Base-by-base conservation (phyloP, 108 stramenopile genomes). In the Seminavis robusta region DNA sequence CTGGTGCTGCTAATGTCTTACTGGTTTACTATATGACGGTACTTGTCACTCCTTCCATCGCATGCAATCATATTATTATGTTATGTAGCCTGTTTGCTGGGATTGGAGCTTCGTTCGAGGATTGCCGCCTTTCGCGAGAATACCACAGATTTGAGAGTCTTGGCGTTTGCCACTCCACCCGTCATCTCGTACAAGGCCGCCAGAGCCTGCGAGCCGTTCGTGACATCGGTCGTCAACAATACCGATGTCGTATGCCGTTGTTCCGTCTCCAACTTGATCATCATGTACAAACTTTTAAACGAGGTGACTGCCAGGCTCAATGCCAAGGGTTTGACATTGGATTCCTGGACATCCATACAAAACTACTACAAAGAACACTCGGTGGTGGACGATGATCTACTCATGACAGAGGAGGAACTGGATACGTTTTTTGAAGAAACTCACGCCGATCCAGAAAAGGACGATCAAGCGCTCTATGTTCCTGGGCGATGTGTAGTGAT, bases 101-200 rank as follows among this genome's bases (percentile, higher is more conserved):
- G 67, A 8, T 38, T 71, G 45, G 46, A 59, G 11, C 31, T 71
- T 10, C 20, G 47, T n/a, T 33, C 56, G 7, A 38, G 43, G 0
- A 27, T 77, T 24, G 42, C 50, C 30, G 20, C 44, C 4, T 53
- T 79, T 9, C 40, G 19, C 11, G 24, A 23, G 11, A 20, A 27
- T 26, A 11, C 52, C 34, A 39, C 33, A 4, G 4, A 34, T n/a
- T 26, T 79, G 33, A 41, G 44, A 26, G 78, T 79, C 10, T 65
- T 56, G 52, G 78, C 78, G 39, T 79, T 75, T 63, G 78, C 73
- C 24, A 47, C 70, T 1, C 78, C 78, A 23, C 73, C 78, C 20
- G 56, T 61, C 17, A n/a, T 52, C 16, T 53, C 57, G 15, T 53
- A 55, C 17, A 34, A 45, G 4, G 42, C 39, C 24, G 56, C 62